Base-by-base conservation (phyloP, 169 alveolate genomes). In the Theileria annulata region DNA sequence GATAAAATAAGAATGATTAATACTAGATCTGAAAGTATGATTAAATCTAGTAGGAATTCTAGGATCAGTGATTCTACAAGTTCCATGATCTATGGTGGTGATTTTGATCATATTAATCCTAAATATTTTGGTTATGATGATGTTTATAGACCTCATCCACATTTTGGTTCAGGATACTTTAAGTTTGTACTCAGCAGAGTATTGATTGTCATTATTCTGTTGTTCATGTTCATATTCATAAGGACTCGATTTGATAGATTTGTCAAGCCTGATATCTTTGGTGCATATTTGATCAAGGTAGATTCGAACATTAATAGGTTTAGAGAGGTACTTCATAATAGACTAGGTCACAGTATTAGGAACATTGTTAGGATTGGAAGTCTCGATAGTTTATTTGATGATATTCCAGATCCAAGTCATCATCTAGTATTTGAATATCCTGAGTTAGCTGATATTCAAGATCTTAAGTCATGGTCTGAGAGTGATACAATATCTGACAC, bases 181-280 rank as follows among this genome's bases (percentile, higher is more conserved):
- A 56, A 56, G 31, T 56, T 56, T 25, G 31, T 56, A n/a, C 9
- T 56, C 9, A 5, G 28, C 15, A 56, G 66, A 56, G 66, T 19
- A 8, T 25, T 56, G 28, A 25, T 15, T 19, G 66, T 56, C n/a
- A 21, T 56, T 13, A 8, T 25, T 0, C 66, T 56, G 66, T 19
- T 25, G 66, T 10, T 56, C 17, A 10, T 56, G 66, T 56, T 56
- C 66, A 56, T 56, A 25, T 56, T 56, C 66, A 56, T 56, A 25
- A 56, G 66, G 66, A 56, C 33, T 19, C 9, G 66, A 25, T 56
- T 56, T 25, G 66, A 56, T 8, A 56, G 66, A 21, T 56, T 21
- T 25, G 35, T 56, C 35, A 25, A 25, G 3, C 8, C 33, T 19
- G 66, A 56, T 56, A 56, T 56, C 27, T 21, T 25, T 21, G 66